phyloP scores from a whole-genome alignment of 2,329 filamentous ascomycete species.

The Pleoardoris graminearum region DNA sequence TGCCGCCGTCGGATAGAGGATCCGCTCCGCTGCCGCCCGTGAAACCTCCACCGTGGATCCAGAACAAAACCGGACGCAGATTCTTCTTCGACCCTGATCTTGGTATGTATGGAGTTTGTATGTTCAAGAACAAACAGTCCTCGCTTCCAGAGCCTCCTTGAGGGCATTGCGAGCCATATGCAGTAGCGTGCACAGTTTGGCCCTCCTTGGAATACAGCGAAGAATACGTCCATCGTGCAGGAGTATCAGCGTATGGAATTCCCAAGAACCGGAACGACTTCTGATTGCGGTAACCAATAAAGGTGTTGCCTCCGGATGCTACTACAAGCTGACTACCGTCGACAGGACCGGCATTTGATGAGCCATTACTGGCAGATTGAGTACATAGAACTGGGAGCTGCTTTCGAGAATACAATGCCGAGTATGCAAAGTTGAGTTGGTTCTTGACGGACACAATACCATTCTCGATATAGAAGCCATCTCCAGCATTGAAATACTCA shows the following conservation, averaged over 20 bases:
- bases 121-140: constrained; percentile 56
- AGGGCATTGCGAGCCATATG: constrained; percentile 52
- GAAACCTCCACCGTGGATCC: constrained; percentile 62
- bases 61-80: constrained; percentile 55
- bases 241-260: constrained; percentile 51
- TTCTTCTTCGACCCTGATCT: constrained; percentile 45
- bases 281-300: constrained; percentile 57
- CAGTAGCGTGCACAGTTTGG: constrained; percentile 51
- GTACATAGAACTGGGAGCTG: constrained; percentile 56
- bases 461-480: constrained; percentile 50
- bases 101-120: constrained; percentile 49
- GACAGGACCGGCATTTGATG: constrained; percentile 25
- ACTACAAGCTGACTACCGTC: constrained; percentile 44
- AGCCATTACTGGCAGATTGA: constrained; percentile 50
- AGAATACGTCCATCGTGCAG: constrained; percentile 53
- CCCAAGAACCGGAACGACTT: constrained; percentile 54
- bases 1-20: constrained; percentile 55
- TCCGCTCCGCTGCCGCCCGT: constrained; percentile 50
- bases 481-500: constrained; percentile 39
- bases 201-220: constrained; percentile 51
- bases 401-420: constrained; percentile 26
- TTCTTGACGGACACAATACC: constrained; percentile 46
- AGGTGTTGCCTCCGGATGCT: constrained; percentile 50
- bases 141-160: constrained; percentile 48
- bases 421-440: constrained; percentile 41